Percentiles rank a stretch among this genome's conserved stretches.
Evolutionary conservation across 352 stramenopile genomes (phyloP).

Genomic region (Hyaloperonospora arabidopsidis): DNA sequence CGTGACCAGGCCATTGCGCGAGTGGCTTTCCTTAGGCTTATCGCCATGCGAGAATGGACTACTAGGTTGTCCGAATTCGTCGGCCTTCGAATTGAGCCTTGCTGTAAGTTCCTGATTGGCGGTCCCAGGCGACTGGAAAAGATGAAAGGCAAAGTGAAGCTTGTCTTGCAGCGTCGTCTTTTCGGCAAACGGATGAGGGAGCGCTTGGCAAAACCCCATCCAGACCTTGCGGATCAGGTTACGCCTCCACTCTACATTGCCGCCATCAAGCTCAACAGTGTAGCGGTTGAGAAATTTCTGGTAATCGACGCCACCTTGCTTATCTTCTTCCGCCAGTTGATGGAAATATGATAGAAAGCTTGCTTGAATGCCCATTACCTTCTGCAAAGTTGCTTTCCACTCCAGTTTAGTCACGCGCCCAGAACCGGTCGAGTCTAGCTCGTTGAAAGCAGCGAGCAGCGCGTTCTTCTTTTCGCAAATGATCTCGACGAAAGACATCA

Average conservation of each 20-base stretch:
- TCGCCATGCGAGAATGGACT: slow-evolving; percentile 9
- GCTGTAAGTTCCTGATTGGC: slow-evolving; percentile 16
- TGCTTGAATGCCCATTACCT: slow-evolving; percentile 52
- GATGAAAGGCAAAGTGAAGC: slow-evolving; percentile 58
- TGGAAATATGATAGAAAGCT: slow-evolving; percentile 68
- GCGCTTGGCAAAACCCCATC: slow-evolving; percentile 54
- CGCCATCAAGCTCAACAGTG: slow-evolving; percentile 49
- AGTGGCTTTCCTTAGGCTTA: slow-evolving; percentile 34
- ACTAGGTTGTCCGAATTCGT: slow-evolving; percentile 1
- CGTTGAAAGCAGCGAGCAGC: slow-evolving; percentile 42
- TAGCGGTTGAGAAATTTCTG: slow-evolving; percentile 71
- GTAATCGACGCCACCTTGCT: slow-evolving; percentile 55
- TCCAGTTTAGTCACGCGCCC: slow-evolving; percentile 54
- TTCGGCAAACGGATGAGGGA: slow-evolving; percentile 32
- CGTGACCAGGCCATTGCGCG: slow-evolving; percentile 48
- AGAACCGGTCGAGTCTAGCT: slow-evolving; percentile 28
- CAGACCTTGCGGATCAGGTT: slow-evolving; percentile 67
- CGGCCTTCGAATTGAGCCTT: slow-evolving; percentile 8
- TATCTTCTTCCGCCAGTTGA: slow-evolving; percentile 42
- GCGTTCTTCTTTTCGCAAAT: slow-evolving; percentile 74
- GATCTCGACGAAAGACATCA: slow-evolving; percentile 74
- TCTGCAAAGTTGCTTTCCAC: slow-evolving; percentile 55
- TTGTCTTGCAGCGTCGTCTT: slow-evolving; percentile 57
- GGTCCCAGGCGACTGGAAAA: slow-evolving; percentile 38
- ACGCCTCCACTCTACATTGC: slow-evolving; percentile 56